Percentiles rank a stretch among this genome's conserved stretches.
Evolutionary conservation across 129 eudicot genomes (phyloP).

Genomic region (Tanacetum coccineum): DNA sequence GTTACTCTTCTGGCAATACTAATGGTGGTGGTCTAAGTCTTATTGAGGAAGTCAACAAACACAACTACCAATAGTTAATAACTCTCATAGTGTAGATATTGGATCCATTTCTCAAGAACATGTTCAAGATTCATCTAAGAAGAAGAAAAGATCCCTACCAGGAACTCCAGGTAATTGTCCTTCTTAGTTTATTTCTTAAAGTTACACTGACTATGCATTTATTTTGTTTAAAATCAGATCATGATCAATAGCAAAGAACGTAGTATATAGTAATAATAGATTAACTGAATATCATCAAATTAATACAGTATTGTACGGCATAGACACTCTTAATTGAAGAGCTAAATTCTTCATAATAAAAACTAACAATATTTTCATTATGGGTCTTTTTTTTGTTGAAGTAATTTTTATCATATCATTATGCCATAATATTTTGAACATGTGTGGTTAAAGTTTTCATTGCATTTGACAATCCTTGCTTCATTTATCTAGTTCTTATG

Average conservation of each 20-base stretch:
- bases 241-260: too few species aligned
- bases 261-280: too few species aligned
- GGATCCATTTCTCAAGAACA: slow-evolving; percentile 33
- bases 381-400: background rate
- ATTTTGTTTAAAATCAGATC: too few species aligned
- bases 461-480: slow-evolving; percentile 5
- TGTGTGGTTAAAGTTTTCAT: background rate
- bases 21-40: slow-evolving; percentile 12
- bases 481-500: slow-evolving; percentile 7
- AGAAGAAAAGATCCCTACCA: slow-evolving; percentile 45
- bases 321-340: too few species aligned
- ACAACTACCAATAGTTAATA: slow-evolving; percentile 27
- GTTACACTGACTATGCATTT: too few species aligned
- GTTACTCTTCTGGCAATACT: slow-evolving; percentile 37
- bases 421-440: background rate
- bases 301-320: too few species aligned
- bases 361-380: background rate
- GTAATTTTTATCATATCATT: slow-evolving; percentile 5
- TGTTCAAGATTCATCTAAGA: slow-evolving; percentile 33
- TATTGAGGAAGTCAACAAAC: slow-evolving; percentile 33
- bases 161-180: slow-evolving; percentile 36
- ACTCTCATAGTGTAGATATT: slow-evolving; percentile 22
- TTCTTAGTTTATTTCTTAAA: background rate
- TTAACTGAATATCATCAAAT: too few species aligned
- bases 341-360: too few species aligned